phyloP scores from a whole-genome alignment of 2,329 filamentous ascomycete species.

The Ophiocordyceps robertsii region DNA sequence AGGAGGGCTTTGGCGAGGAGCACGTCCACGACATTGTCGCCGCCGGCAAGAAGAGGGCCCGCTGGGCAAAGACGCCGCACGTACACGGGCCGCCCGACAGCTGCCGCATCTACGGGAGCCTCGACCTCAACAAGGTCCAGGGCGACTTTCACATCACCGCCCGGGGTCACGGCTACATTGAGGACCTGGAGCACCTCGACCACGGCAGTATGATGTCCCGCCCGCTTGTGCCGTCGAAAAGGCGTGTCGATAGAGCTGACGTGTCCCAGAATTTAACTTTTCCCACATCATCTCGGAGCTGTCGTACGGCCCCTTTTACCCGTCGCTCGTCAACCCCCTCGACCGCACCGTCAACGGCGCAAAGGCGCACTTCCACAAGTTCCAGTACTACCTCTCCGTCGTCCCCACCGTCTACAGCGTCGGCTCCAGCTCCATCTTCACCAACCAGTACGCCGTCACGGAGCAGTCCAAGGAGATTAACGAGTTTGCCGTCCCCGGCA shows the following conservation, averaged over 20 bases:
- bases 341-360: conserved; percentile 77
- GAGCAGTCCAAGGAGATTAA: conserved; percentile 63
- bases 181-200: conserved; percentile 64
- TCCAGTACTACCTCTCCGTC: conserved; percentile 93
- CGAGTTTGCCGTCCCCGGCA: conserved; percentile 64
- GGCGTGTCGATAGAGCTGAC: too few species aligned
- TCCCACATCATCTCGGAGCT: conserved; percentile 92
- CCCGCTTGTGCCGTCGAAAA: too few species aligned
- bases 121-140: conserved; percentile 93
- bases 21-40: conserved; percentile 87
- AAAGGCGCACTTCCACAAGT: conserved; percentile 76
- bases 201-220: conserved; percentile 50
- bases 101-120: conserved; percentile 77
- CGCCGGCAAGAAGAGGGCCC: conserved; percentile 47
- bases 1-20: conserved; percentile 62
- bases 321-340: conserved; percentile 82
- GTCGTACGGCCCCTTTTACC: conserved; percentile 95
- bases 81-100: conserved; percentile 51
- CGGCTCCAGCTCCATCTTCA: conserved; percentile 56
- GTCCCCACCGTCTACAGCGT: conserved; percentile 88
- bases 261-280: conserved; percentile 73
- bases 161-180: conserved; percentile 85
- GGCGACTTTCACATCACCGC: conserved; percentile 98
- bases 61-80: conserved; percentile 63
- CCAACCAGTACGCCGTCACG: conserved; percentile 96